These are phyloP conservation scores for Theobroma grandiflorum DNA, from an alignment of 441 rosid genomes.

Conservation along the genomic window DNA sequence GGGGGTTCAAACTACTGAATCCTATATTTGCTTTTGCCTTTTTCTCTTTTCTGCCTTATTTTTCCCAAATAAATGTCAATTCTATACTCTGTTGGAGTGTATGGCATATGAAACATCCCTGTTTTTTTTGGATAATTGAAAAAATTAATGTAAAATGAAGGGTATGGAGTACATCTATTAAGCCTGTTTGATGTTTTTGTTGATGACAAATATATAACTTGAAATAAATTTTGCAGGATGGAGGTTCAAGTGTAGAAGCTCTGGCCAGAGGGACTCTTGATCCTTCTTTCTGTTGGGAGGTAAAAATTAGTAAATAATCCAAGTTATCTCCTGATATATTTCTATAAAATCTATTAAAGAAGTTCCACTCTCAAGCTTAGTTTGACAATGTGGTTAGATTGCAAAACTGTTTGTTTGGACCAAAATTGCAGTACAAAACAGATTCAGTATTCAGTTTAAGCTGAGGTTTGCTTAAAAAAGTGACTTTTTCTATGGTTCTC, in stretches of 20 bases:
- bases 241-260: conserved; percentile 69
- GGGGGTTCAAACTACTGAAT: not conserved
- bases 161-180: not conserved
- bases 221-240: conserved; percentile 46
- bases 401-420: conserved; percentile 3
- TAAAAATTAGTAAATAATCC: conserved; percentile 28
- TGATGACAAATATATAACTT: not conserved
- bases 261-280: conserved; percentile 53
- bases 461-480: not conserved
- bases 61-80: not conserved
- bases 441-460: not conserved
- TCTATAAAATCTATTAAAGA: not conserved
- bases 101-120: not conserved
- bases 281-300: conserved; percentile 86
- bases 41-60: not conserved
- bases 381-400: not conserved
- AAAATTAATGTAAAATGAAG: not conserved
- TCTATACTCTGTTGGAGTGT: not conserved
- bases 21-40: not conserved
- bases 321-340: not conserved
- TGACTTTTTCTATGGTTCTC: not conserved
- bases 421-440: not conserved
- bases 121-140: not conserved
- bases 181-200: conserved; percentile 14
- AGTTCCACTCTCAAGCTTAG: not conserved